A percentile compares a stretch with the other conserved stretches of the same genome.
These are phyloP conservation scores for Cantharellus anzutake DNA, from an alignment of 768 basidiomycete genomes.

Conservation along the genomic window DNA sequence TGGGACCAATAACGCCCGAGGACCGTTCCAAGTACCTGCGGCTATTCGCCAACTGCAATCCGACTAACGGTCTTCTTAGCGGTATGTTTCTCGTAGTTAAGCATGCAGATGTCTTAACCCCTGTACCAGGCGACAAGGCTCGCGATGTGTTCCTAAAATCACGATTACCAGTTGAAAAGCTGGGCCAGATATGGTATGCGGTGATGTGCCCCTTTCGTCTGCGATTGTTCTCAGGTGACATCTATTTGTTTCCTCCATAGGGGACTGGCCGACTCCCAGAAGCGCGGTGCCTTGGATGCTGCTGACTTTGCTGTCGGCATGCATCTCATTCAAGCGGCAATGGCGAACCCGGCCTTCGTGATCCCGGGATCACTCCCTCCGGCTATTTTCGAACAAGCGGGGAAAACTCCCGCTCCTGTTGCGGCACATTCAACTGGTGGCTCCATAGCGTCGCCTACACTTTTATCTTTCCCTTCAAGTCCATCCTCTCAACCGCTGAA, in stretches of 20 bases:
- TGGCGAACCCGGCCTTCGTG: constrained; percentile 55
- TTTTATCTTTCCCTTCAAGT: neutral
- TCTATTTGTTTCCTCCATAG: constrained; percentile 21
- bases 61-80: constrained; percentile 54
- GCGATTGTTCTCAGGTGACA: neutral
- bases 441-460: neutral
- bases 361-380: constrained; percentile 64
- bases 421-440: neutral
- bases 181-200: constrained; percentile 80
- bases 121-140: constrained; percentile 55
- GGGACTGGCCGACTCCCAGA: constrained; percentile 89
- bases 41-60: constrained; percentile 55
- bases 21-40: constrained; percentile 73
- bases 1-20: constrained; percentile 55
- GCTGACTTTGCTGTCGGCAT: constrained; percentile 90
- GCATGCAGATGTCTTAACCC: constrained; percentile 2
- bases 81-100: constrained; percentile 26
- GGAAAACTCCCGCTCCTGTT: constrained; percentile 1
- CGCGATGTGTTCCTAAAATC: constrained; percentile 84
- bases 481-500: constrained; percentile 11
- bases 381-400: constrained; percentile 68
- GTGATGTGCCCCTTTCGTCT: neutral
- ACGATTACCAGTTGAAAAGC: constrained; percentile 64
- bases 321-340: constrained; percentile 87
- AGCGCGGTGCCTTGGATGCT: constrained; percentile 71